Evolutionary conservation across 352 stramenopile species (phyloP), one percentile per base, ranked within the genome.

Genomic region (Phytophthora pisi): DNA sequence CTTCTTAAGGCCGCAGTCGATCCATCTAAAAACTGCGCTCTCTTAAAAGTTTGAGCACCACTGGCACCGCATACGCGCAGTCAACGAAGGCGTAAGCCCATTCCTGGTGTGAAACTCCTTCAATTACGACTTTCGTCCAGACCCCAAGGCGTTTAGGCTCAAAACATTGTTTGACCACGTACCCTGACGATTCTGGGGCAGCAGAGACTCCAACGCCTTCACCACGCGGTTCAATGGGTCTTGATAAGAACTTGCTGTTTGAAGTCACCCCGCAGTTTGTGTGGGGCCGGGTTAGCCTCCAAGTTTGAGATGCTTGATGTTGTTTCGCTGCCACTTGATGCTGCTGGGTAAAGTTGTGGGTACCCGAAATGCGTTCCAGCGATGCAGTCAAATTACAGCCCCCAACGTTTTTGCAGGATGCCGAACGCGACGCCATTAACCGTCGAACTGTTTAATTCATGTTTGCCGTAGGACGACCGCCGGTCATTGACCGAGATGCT

Each of bases 41-140:
- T 74, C 64, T 38, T 68, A 77, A 26, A 68, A 71, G 34, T 75
- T 28, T 75, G 28, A 75, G 62, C 45, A 75, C 51, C 23, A 68
- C 56, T n/a, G 64, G 43, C 10, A 71, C 51, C 2, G 58, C 47
- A 30, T 70, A 68, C 15, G 46, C 28, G 51, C 56, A 62, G 43
- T 75, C 62, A 43, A 75, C 31, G 2, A 34, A 23, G 5, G 57
- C 67, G 23, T 61, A 71, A 16, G 5, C 28, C 69, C 69, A 77
- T 34, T 77, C 64, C 18, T 61, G 51, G 13, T n/a, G 16, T 36
- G 60, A 16, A n/a, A 77, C 56, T 31, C 51, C 31, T 24, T 62
- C 45, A 4, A 77, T 5, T 4, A 61, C 60, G 1, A 28, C 57
- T 46, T 57, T 23, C 28, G 67, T 62, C 58, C 66, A 68, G 15